These are phyloP conservation scores for Hibiscus tridactylites DNA, from an alignment of 345 rosid species.

Conservation along the genomic window DNA sequence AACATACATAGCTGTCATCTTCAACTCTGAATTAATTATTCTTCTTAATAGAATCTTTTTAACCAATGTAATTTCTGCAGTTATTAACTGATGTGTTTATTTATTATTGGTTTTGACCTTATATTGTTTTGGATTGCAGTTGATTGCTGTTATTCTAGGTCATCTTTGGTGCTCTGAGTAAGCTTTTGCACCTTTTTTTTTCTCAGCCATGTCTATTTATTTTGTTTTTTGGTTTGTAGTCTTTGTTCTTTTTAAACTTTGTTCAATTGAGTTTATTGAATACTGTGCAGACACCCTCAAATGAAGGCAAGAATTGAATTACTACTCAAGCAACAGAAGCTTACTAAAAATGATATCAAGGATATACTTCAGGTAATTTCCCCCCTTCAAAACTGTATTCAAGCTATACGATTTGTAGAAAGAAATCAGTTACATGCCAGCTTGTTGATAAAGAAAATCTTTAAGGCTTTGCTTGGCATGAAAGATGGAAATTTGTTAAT, in stretches of 20 bases:
- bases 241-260: neutral
- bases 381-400: neutral
- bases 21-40: neutral
- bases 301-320: slow-evolving; percentile 82
- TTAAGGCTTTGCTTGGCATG: neutral
- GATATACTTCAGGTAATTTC: slow-evolving; percentile 74
- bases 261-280: neutral
- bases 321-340: slow-evolving; percentile 85
- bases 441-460: neutral
- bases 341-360: slow-evolving; percentile 57
- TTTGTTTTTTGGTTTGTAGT: slow-evolving; percentile 3
- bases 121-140: slow-evolving; percentile 39
- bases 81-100: neutral
- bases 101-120: neutral
- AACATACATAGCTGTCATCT: neutral
- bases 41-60: neutral
- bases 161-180: slow-evolving; percentile 98
- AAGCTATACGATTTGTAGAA: neutral
- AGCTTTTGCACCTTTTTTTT: slow-evolving; percentile 20
- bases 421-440: neutral
- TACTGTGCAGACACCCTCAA: slow-evolving; percentile 47
- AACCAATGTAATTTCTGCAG: neutral
- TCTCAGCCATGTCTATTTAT: neutral
- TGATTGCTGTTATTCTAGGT: slow-evolving; percentile 76
- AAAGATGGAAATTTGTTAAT: no score